Percentiles rank a stretch among this genome's conserved stretches.
These are phyloP conservation scores for Boletus pseudopeckii DNA, from an alignment of 768 basidiomycete species.

Conservation along the genomic window DNA sequence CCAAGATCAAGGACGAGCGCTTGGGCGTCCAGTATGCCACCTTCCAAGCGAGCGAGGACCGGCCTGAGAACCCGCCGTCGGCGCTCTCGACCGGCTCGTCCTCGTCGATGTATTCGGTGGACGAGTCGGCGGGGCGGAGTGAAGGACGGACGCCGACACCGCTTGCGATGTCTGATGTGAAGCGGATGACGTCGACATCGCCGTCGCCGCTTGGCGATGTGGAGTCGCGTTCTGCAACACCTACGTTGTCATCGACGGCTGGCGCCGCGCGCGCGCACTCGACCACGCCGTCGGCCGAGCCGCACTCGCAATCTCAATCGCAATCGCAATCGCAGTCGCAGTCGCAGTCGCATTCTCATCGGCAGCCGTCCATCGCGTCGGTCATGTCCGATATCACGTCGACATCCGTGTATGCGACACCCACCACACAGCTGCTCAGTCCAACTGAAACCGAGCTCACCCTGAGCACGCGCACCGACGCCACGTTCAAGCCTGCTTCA, in stretches of 20 bases:
- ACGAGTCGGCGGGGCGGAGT: conserved; percentile 29
- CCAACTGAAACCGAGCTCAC: conserved; percentile 18
- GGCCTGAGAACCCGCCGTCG: conserved; percentile 26
- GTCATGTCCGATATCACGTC: conserved; percentile 58
- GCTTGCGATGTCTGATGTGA: conserved; percentile 11
- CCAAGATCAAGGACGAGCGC: conserved; percentile 68
- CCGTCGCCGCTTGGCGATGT: conserved; percentile 16
- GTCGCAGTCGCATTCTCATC: conserved; percentile 35
- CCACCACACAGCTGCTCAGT: conserved; percentile 30
- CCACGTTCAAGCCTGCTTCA: conserved; percentile 26
- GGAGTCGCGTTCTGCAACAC: conserved; percentile 28
- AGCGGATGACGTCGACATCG: conserved; percentile 22
- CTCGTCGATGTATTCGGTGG: conserved; percentile 58
- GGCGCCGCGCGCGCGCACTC: conserved; percentile 21
- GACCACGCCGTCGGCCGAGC: conserved; percentile 19
- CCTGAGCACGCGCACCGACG: background rate
- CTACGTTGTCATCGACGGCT: conserved; percentile 18
- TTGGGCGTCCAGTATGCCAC: conserved; percentile 32
- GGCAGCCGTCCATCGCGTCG: conserved; percentile 72
- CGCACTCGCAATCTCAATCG: conserved; percentile 27
- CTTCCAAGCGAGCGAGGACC: conserved; percentile 6
- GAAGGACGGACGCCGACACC: conserved; percentile 33
- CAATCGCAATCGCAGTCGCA: no score
- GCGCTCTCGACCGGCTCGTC: conserved; percentile 30
- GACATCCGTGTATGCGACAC: conserved; percentile 47